Evolutionary conservation across 75 land plant genomes (phyloP), one percentile per base, ranked within the genome.

Genomic region (Selaginella tamariscina): DNA sequence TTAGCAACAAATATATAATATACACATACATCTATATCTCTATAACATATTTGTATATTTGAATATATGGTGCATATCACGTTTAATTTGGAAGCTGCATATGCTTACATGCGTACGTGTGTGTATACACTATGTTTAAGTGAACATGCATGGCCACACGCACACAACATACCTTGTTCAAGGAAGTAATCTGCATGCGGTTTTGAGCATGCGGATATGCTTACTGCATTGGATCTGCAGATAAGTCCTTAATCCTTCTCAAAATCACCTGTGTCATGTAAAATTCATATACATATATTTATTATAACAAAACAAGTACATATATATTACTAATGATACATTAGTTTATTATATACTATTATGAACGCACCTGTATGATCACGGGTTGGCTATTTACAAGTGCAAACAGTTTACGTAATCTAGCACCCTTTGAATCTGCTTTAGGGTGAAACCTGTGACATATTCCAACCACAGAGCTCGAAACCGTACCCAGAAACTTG

Each of bases 201-300:
- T 39, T 5, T 5, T 39, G 49, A 15, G 15, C 5, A 5, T 15
- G 86, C 80, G 73, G 82, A 31, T 32, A 89, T 78, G 70, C 77
- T 78, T 28, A 89, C 81, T 66, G 94, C 94, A 89, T 89, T 89
- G 72, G 71, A 79, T 89, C 94, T 18, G 85, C 86, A 73, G 79
- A 74, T 20, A 86, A 60, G 44, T 77, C 80, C 20, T 32, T 62
- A 31, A 73, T 73, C 71, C 94, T 72, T 68, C 75, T 86, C 56
- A 89, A 67, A n/a, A 83, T 27, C 44, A 89, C 77, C 56, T 75
- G 75, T 55, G 72, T 72, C 75, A 80, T 73, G 20, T n/a, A n/a
- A n/a, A n/a, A n/a, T n/a, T n/a, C n/a, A n/a, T n/a, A n/a, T n/a
- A n/a, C n/a, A n/a, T n/a, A n/a, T n/a, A n/a, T n/a, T n/a, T n/a